These are phyloP conservation scores for Termitomyces sp. DNA, from an alignment of 768 basidiomycete species.

Conservation along the genomic window DNA sequence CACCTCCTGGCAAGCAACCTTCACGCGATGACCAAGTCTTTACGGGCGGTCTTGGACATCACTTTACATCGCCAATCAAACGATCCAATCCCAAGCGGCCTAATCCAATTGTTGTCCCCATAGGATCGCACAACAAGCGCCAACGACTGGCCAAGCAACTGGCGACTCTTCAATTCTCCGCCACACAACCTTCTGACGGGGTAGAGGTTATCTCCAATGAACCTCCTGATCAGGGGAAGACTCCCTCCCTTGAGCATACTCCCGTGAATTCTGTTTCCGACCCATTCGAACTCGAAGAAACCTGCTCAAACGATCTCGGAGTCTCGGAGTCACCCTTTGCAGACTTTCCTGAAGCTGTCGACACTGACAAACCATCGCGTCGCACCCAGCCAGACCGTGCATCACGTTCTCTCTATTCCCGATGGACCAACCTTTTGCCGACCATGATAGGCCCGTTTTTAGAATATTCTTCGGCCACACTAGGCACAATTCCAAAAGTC, in stretches of 20 bases:
- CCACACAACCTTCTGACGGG: too few relatives aligned
- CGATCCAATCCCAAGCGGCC: slow-evolving; percentile 10
- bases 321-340: neutral
- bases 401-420: neutral
- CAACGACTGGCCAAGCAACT: neutral
- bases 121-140: neutral
- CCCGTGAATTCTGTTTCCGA: too few relatives aligned
- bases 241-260: too few relatives aligned
- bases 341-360: neutral
- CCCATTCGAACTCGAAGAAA: too few relatives aligned
- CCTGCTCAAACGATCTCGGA: too few relatives aligned
- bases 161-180: neutral
- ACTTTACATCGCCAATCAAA: slow-evolving; percentile 16
- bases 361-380: neutral
- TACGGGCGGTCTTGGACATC: slow-evolving; percentile 12
- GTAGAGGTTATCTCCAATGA: too few relatives aligned
- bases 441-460: neutral
- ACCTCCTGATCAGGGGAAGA: too few relatives aligned
- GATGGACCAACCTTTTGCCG: slow-evolving; percentile 2
- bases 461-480: neutral
- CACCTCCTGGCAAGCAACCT: too few relatives aligned
- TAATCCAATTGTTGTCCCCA: neutral
- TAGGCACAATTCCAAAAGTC: neutral
- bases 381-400: neutral
- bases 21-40: neutral